Evolutionary conservation across 768 basidiomycete species (phyloP), one percentile per base, ranked within the genome.

Genomic region (Mycena metata): DNA sequence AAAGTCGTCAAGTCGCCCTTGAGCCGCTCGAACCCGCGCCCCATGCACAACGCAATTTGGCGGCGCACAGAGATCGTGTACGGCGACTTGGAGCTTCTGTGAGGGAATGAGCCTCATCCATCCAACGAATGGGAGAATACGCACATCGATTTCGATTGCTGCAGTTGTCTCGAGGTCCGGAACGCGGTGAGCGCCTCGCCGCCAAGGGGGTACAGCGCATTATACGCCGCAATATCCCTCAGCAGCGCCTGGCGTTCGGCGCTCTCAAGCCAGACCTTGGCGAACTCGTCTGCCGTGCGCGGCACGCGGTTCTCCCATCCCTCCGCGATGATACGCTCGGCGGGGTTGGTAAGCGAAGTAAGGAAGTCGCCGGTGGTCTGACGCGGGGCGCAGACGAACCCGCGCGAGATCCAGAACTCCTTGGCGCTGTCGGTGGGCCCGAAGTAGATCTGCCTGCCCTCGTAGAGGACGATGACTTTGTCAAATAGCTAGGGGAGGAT

Each of bases 341-440:
- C 75, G 7, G 82, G 75, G 59, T 79, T 78, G 6, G 83, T 83
- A 39, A 83, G 71, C 19, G 79, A 79, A 41, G 84, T 85, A 39
- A 86, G 73, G 77, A 82, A 84, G 69, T 87, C 86, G 57, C 83
- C 83, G 9, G 81, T 81, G 19, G 85, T 84, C 64, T 85, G 84
- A 36, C 83, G 81, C 2, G 80, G 80, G 1, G 81, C 78, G 60
- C 82, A 83, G 16, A 79, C 68, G 77, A 85, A 87, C 5, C 86
- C 86, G 78, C 85, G 79, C 39, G 78, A 74, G 58, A 79, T 71
- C 75, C 86, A 87, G 76, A 82, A 86, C 51, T 79, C 72, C 66
- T 79, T 79, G 21, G 86, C 85, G 17, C 76, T 76, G 17, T 72
- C 73, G 15, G 76, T 78, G 10, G 73, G 76, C 11, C 86, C 85